Evolutionary conservation across 1,139 yeast genomes (phyloP).

Genomic region (Kurtzmaniella quercitrusa): DNA sequence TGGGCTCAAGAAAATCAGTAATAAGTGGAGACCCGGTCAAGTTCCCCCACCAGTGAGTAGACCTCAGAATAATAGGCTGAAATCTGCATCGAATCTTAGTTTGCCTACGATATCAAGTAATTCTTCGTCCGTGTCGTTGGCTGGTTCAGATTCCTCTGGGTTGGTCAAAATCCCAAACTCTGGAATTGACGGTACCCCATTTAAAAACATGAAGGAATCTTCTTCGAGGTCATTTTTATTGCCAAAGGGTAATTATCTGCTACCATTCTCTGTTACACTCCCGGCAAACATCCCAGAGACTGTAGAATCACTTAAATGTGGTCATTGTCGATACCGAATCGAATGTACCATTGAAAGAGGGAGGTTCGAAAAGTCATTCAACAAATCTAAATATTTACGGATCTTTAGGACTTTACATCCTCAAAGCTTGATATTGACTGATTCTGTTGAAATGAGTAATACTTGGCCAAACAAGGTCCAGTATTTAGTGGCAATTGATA

Average conservation of each 20-base stretch:
- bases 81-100: constrained; percentile 15
- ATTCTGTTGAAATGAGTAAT: constrained; percentile 56
- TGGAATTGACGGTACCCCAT: constrained; percentile 46
- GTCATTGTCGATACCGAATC: constrained; percentile 52
- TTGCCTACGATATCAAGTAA: background rate
- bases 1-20: constrained; percentile 10
- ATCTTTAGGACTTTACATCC: constrained; percentile 50
- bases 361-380: constrained; percentile 40
- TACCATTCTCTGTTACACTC: constrained; percentile 54
- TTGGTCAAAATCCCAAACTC: constrained; percentile 26
- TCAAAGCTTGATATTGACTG: constrained; percentile 45
- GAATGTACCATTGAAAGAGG: constrained; percentile 55
- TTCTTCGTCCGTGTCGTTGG: constrained; percentile 5
- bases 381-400: constrained; percentile 28
- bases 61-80: constrained; percentile 17
- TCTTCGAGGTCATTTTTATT: constrained; percentile 39
- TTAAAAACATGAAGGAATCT: constrained; percentile 17
- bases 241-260: constrained; percentile 61
- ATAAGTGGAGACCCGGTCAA: constrained; percentile 4
- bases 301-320: constrained; percentile 59
- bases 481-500: constrained; percentile 53
- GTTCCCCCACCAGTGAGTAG: constrained; percentile 7
- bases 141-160: background rate
- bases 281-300: constrained; percentile 66
- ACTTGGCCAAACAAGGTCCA: constrained; percentile 66